Evolutionary conservation across 176 grass and related monocot species (phyloP).

Genomic region (Otatea glauca): DNA sequence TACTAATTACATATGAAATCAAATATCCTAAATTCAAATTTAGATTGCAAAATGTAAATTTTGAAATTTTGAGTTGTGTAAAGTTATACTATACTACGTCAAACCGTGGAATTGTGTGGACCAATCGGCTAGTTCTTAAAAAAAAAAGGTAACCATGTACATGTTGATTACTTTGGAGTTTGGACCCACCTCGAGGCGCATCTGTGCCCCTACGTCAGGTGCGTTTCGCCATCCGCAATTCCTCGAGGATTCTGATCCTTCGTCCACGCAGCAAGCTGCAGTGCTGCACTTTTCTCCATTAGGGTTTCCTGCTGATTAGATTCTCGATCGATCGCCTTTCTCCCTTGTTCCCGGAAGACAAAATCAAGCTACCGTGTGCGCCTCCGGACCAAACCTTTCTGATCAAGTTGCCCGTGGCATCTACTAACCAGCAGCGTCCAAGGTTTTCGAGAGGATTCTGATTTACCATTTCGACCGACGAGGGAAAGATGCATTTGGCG

Average conservation of each 20-base stretch:
- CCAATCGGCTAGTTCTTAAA: not conserved
- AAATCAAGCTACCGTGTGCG: not conserved
- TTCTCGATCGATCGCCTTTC: slow-evolving; percentile 12
- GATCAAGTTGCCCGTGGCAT: slow-evolving; percentile 36
- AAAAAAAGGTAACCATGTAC: not conserved
- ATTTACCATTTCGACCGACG: slow-evolving; percentile 33
- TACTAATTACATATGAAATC: too few relatives aligned
- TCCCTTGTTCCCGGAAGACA: slow-evolving; percentile 46
- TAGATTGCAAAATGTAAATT: too few relatives aligned
- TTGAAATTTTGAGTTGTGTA: too few relatives aligned
- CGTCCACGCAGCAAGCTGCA: not conserved
- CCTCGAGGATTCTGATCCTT: slow-evolving; percentile 10
- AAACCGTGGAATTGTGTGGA: too few relatives aligned
- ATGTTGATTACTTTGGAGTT: not conserved
- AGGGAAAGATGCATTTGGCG: not conserved
- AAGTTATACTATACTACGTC: too few relatives aligned
- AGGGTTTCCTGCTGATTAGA: slow-evolving; percentile 39
- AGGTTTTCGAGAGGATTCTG: slow-evolving; percentile 26
- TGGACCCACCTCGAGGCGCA: not conserved
- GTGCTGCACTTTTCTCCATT: not conserved
- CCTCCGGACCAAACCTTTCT: slow-evolving; percentile 3
- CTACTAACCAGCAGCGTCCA: not conserved
- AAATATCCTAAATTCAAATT: too few relatives aligned
- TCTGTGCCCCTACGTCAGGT: not conserved
- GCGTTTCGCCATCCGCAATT: not conserved